Percentiles rank a stretch among this genome's conserved stretches.
phyloP scores from a whole-genome alignment of 2,329 filamentous ascomycete genomes.

The Penicillium sp. region DNA sequence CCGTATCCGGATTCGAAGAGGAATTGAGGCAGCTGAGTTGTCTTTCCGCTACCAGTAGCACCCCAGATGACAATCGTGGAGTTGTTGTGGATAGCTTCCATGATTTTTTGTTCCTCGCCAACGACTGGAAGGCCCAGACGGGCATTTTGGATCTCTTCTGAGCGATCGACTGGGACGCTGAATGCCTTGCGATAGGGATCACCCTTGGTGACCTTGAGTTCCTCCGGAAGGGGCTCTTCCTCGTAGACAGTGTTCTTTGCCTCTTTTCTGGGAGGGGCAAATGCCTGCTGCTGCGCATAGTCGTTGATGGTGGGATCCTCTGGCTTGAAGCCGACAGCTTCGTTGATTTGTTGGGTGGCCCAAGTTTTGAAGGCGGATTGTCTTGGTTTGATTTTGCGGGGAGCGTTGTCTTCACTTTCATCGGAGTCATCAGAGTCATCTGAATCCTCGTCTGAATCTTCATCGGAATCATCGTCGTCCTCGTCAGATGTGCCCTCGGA shows the following conservation, averaged over 20 bases:
- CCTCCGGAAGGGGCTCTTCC: conserved; percentile 45
- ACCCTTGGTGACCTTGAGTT: conserved; percentile 44
- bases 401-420: conserved; percentile 16
- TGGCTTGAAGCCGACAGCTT: conserved; percentile 72
- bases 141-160: conserved; percentile 74
- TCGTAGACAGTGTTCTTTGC: conserved; percentile 43
- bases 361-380: conserved; percentile 86
- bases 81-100: conserved; percentile 96
- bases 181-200: conserved; percentile 70
- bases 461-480: conserved; percentile 36
- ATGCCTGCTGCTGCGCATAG: conserved; percentile 35
- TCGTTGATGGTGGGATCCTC: conserved; percentile 36
- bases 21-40: conserved; percentile 96
- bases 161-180: conserved; percentile 72
- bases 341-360: conserved; percentile 84
- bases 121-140: conserved; percentile 85
- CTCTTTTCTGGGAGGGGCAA: conserved; percentile 35
- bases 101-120: conserved; percentile 93
- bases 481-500: conserved; percentile 28
- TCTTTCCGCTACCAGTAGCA: conserved; percentile 95
- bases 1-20: conserved; percentile 93
- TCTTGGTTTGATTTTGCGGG: conserved; percentile 36
- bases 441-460: conserved; percentile 27
- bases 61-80: conserved; percentile 90
- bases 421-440: conserved; percentile 15